These are phyloP conservation scores for Picea engelmannii DNA, from an alignment of 83 land plant species.

Conservation along the genomic window DNA sequence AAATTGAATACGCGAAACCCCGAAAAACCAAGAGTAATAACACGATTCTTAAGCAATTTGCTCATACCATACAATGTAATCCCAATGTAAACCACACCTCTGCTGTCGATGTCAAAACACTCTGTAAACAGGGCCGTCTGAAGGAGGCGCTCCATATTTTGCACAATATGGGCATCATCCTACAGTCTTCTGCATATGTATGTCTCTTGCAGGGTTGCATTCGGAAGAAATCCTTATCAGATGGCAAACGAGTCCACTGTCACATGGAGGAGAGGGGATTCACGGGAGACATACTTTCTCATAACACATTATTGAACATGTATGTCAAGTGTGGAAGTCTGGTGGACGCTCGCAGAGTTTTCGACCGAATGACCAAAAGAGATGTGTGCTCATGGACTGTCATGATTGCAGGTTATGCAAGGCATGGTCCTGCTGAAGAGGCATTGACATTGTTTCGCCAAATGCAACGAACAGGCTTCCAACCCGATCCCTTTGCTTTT, in stretches of 20 bases:
- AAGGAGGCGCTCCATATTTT: background rate
- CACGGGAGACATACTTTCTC: background rate
- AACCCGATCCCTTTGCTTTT: slow-evolving; percentile 26
- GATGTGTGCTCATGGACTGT: slow-evolving; percentile 44
- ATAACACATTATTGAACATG: slow-evolving; percentile 16
- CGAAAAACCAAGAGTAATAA: no score
- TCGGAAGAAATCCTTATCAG: background rate
- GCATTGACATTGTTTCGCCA: slow-evolving; percentile 25
- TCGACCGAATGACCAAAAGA: slow-evolving; percentile 14
- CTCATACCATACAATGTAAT: no score
- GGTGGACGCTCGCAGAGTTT: slow-evolving; percentile 7
- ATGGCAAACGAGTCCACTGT: slow-evolving; percentile 8
- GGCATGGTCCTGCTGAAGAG: slow-evolving; percentile 15
- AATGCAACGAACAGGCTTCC: slow-evolving; percentile 21
- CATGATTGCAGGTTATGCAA: slow-evolving; percentile 25
- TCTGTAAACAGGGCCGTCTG: slow-evolving; percentile 20
- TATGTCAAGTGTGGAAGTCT: slow-evolving; percentile 32
- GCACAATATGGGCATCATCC: background rate
- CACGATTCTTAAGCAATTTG: no score
- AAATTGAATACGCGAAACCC: no score
- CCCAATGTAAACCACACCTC: no score
- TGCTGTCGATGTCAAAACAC: slow-evolving; percentile 3
- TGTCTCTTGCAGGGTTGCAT: background rate
- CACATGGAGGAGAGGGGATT: slow-evolving; percentile 5
- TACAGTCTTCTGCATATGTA: background rate